These are phyloP conservation scores for Huiozyma sinensis DNA, from an alignment of 805 yeast genomes.

Conservation along the genomic window DNA sequence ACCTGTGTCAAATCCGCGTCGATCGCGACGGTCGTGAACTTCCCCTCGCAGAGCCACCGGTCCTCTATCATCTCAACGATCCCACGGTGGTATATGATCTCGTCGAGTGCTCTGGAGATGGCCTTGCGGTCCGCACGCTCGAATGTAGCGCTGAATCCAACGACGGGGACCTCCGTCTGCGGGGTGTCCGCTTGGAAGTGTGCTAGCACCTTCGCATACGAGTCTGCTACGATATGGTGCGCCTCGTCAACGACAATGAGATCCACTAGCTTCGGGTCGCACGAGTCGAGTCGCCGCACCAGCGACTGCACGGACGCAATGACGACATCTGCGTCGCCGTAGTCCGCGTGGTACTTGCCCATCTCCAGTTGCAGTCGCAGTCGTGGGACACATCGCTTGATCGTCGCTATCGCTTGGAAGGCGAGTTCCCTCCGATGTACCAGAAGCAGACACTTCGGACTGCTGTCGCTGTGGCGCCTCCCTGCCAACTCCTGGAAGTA, in stretches of 20 bases:
- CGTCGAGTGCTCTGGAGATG: constrained; percentile 51
- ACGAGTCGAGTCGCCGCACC: constrained; percentile 36
- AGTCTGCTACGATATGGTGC: constrained; percentile 73
- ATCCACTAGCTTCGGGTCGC: constrained; percentile 46
- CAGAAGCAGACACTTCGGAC: constrained; percentile 39
- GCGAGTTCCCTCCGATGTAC: constrained; percentile 80
- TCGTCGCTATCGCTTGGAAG: constrained; percentile 49
- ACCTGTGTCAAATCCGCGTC: constrained; percentile 35
- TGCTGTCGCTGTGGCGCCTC: not conserved
- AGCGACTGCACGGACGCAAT: constrained; percentile 73
- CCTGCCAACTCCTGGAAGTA: constrained; percentile 2
- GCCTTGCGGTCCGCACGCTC: constrained; percentile 62
- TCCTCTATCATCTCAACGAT: constrained; percentile 55
- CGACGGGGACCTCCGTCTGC: constrained; percentile 39
- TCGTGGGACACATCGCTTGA: constrained; percentile 39
- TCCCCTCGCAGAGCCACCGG: constrained; percentile 60
- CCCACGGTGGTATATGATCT: constrained; percentile 60
- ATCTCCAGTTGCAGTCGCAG: constrained; percentile 55
- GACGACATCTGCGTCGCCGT: constrained; percentile 43
- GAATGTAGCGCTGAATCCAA: constrained; percentile 87
- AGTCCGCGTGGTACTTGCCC: constrained; percentile 35
- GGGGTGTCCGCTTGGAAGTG: constrained; percentile 43
- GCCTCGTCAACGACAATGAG: constrained; percentile 83
- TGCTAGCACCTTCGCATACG: constrained; percentile 48
- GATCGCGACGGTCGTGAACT: constrained; percentile 47